A percentile compares a stretch with the other conserved stretches of the same genome.
phyloP scores from a whole-genome alignment of 2,329 filamentous ascomycete genomes.

The Chrysoporthe cubensis region DNA sequence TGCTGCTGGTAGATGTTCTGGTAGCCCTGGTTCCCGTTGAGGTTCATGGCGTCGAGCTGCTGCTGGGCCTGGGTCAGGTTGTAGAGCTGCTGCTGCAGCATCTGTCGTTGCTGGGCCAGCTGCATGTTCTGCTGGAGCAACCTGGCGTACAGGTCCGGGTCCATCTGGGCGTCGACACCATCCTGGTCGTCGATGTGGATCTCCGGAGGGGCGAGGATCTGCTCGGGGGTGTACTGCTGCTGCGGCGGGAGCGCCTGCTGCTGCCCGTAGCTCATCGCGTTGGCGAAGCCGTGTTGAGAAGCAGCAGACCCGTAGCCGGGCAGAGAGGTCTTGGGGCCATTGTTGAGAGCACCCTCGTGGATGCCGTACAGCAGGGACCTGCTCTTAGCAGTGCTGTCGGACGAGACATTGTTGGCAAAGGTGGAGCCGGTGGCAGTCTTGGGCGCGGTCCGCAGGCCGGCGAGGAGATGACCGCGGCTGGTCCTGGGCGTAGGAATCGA shows the following conservation, averaged over 20 bases:
- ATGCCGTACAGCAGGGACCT: conserved; percentile 47
- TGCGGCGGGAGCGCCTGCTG: conserved; percentile 34
- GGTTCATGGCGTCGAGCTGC: conserved; percentile 77
- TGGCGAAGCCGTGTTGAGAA: conserved; percentile 39
- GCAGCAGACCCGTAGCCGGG: conserved; percentile 47
- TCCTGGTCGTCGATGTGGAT: conserved; percentile 73
- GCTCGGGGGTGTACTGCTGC: conserved; percentile 74
- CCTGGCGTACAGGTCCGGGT: conserved; percentile 85
- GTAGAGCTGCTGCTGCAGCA: conserved; percentile 89
- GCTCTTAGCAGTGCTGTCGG: conserved; percentile 46
- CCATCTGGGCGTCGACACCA: conserved; percentile 69
- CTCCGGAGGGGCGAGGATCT: conserved; percentile 83
- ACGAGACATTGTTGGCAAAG: conserved; percentile 52
- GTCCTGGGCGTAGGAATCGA: conserved; percentile 83
- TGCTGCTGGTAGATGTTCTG: conserved; percentile 58
- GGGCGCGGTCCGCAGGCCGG: conserved; percentile 89
- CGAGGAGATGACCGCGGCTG: conserved; percentile 91
- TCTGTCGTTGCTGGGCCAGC: conserved; percentile 91
- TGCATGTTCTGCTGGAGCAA: conserved; percentile 90
- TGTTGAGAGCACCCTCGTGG: conserved; percentile 47
- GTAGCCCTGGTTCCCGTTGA: conserved; percentile 67
- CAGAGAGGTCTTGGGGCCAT: conserved; percentile 61
- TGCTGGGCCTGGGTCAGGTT: conserved; percentile 81
- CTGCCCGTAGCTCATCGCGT: conserved; percentile 32
- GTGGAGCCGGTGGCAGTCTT: conserved; percentile 78